Evolutionary conservation across 345 rosid genomes (phyloP), one percentile per base, ranked within the genome.

Genomic region (Dipteronia sinensis): DNA sequence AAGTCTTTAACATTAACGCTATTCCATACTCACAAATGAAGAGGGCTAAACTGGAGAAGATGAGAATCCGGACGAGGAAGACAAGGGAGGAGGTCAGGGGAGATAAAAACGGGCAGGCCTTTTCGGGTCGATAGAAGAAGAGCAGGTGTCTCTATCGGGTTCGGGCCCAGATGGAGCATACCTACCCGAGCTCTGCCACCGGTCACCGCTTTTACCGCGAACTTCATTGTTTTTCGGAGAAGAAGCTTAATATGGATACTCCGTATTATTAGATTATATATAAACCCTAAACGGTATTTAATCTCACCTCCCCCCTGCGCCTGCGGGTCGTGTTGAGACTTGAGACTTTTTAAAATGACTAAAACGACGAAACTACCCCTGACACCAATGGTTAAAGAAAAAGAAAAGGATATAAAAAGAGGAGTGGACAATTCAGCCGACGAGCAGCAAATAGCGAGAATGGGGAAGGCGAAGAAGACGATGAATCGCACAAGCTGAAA

Each of bases 81-180:
- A 23, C 87, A 84, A 75, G 88, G 80, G 76, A 92, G 93, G 65
- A 88, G 87, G 87, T 92, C 97, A 5, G 97, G 97, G 13, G 97
- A 74, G 63, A 90, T 84, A 75, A 89, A 92, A 71, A 16, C 74
- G 11, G 97, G 97, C 49, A 90, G 80, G 19, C 94, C 92, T 75
- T 90, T 92, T 40, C 92, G 90, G 8, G 97, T 92, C 12, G 93
- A 73, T 31, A 92, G 87, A 77, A 92, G 91, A 55, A 92, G 90
- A 68, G 87, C 82, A 38, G 97, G 94, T 5, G 97, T 90, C 73
- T 92, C 92, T 2, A 89, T 74, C 17, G 82, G 84, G 59, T 76
- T 72, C 46, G 82, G 83, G 65, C 80, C 85, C 70, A 87, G 80
- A 17, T 89, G 91, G 46, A 92, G 81, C 4, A 82, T 40, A 7